Percentiles rank a stretch among this genome's conserved stretches.
Evolutionary conservation across 148 eudicot species (phyloP).

Genomic region (Cornus kousa): DNA sequence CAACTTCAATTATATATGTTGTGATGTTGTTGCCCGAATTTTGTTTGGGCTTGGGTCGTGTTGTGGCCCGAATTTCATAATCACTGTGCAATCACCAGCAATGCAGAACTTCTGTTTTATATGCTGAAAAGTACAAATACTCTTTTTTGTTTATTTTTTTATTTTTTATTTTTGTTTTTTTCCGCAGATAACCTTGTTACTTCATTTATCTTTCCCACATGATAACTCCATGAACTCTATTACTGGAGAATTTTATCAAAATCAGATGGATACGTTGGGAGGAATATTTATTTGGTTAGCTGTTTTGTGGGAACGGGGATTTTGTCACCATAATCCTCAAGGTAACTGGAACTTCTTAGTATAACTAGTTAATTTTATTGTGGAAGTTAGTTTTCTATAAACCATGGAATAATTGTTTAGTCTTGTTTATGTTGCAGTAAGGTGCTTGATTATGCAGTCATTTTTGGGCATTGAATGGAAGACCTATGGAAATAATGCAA

Average conservation of each 20-base stretch:
- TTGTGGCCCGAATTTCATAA: not conserved
- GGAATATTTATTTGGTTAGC: slow-evolving; percentile 65
- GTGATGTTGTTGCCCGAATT: too few species aligned
- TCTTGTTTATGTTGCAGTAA: slow-evolving; percentile 53
- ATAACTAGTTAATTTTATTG: not conserved
- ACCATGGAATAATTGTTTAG: not conserved
- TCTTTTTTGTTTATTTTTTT: too few species aligned
- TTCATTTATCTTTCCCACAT: slow-evolving; percentile 38
- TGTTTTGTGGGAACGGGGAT: slow-evolving; percentile 91
- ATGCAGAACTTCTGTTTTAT: slow-evolving; percentile 5
- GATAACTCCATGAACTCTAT: slow-evolving; percentile 27
- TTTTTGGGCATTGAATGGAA: slow-evolving; percentile 87
- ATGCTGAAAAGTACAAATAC: not conserved
- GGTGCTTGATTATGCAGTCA: slow-evolving; percentile 94
- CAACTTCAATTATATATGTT: too few species aligned
- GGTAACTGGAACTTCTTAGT: slow-evolving; percentile 36
- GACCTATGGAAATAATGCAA: slow-evolving; percentile 47
- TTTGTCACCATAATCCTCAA: slow-evolving; percentile 88
- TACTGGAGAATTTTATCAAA: slow-evolving; percentile 27
- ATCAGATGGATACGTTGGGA: slow-evolving; percentile 38
- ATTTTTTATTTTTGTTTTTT: not conserved
- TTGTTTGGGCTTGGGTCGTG: not conserved
- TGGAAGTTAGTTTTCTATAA: not conserved
- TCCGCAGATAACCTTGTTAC: slow-evolving; percentile 69
- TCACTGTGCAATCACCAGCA: not conserved